Evolutionary conservation across 345 rosid genomes (phyloP), one percentile per base, ranked within the genome.

Genomic region (Combretum micranthum): DNA sequence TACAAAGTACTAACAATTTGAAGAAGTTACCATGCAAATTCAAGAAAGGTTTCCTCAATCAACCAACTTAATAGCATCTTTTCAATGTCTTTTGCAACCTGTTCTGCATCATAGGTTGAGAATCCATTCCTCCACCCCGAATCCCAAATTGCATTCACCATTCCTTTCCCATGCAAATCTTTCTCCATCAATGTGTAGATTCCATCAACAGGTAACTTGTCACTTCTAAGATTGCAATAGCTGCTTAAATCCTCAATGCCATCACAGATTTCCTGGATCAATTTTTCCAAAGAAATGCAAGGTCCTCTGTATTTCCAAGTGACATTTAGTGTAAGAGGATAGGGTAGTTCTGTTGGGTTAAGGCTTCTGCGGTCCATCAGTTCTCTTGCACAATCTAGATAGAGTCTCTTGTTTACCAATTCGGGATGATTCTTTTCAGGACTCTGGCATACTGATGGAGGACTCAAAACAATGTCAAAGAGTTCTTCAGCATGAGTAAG

Each of bases 111-210:
- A 25, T 81, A 71, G 20, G 58, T 52, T 14, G 79, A 82, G 64
- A 69, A 80, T 62, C 72, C 87, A 32, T 62, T 70, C 71, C 77
- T 84, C 95, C 97, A 92, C 48, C 89, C 93, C 64, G 71, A 64
- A 55, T 84, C 89, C 98, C 97, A 92, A 42, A 72, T 61, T 61
- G 84, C 82, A 55, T 68, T 80, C 39, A 58, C 66, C 47, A 77
- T 70, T 71, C 74, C 90, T 64, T 58, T 76, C 75, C 69, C 45
- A 44, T 23, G 62, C 47, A 84, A 25, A 68, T 92, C 98, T 53
- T 64, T 80, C 61, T 79, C 86, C 81, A 86, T 52, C 59, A 63
- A 66, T 51, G 67, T 65, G 20, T 65, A 62, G 23, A 84, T 57
- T 42, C 72, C 67, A 55, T 76, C 88, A 16, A 53, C 37, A 23